These are phyloP conservation scores for Aciculoconidium aculeatum DNA, from an alignment of 805 yeast genomes.

Conservation along the genomic window DNA sequence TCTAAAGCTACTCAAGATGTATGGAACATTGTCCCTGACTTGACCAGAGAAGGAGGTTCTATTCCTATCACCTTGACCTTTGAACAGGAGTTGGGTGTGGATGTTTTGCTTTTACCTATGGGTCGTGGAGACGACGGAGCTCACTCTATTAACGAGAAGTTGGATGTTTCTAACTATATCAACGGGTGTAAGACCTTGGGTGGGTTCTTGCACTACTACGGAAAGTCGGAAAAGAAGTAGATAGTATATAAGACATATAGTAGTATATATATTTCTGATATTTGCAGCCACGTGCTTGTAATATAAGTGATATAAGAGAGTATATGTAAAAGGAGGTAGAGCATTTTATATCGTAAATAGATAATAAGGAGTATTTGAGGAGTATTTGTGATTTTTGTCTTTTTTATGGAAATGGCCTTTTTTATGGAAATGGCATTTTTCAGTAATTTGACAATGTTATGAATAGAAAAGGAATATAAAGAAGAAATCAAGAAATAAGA, in stretches of 20 bases:
- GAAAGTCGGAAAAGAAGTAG: slow-evolving; percentile 12
- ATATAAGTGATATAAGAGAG: too few relatives aligned
- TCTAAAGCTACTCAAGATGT: slow-evolving; percentile 89
- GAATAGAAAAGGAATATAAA: too few relatives aligned
- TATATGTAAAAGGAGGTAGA: too few relatives aligned
- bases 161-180: slow-evolving; percentile 82
- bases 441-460: too few relatives aligned
- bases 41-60: slow-evolving; percentile 98
- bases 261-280: background rate
- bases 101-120: slow-evolving; percentile 88
- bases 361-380: too few relatives aligned
- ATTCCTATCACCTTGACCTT: slow-evolving; percentile 95
- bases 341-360: too few relatives aligned
- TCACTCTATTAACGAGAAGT: slow-evolving; percentile 93
- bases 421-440: too few relatives aligned
- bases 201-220: slow-evolving; percentile 88
- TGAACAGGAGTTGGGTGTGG: slow-evolving; percentile 79
- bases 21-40: slow-evolving; percentile 92
- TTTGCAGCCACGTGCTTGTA: too few relatives aligned
- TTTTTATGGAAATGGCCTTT: too few relatives aligned
- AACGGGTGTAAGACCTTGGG: slow-evolving; percentile 91
- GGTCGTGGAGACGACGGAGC: slow-evolving; percentile 99
- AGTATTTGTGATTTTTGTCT: too few relatives aligned
- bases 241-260: background rate
- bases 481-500: too few relatives aligned